Base-by-base conservation (phyloP, 768 basidiomycete species). In the Serendipita sp. region DNA sequence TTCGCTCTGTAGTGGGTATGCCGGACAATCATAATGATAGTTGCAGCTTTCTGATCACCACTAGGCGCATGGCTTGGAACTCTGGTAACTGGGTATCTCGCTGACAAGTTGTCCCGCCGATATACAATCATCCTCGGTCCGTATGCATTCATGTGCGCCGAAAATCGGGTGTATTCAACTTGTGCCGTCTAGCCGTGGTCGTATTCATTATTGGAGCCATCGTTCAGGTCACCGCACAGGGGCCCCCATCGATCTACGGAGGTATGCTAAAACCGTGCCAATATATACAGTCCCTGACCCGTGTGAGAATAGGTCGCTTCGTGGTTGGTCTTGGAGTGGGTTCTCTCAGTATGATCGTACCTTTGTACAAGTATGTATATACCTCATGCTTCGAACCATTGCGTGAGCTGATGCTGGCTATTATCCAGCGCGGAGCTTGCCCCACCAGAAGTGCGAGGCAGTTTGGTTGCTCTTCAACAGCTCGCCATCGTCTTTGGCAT, bases 311-410 rank as follows among this genome's bases (percentile, higher is more conserved):
- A 74, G 78, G 87, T 63, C 83, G 88, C 32, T 89, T 88, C 68
- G 74, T 90, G 63, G 88, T 86, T 62, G 89, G 89, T 79, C 74
- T 89, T 51, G 89, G 87, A 58, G 86, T 91, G 16, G 89, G 89
- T 10, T 86, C 87, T 2, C 75, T 90, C 23, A 86, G 85, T 69
- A 89, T 89, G 86, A 80, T 81, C n/a, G 88, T 91, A 10, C 89
- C 89, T 0, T 77, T 90, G 44, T 89, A 87, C 78, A 89, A 89
- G 64, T 62, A 52, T 18, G 63, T 48, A 35, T 41, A 23, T 65
- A 13, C 23, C 23, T 54, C 68, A 63, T 65, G 38, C 46, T 44
- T 16, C n/a, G 8, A 51, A n/a, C 1, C n/a, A 5, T 41, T 13
- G 7, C 41, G 13, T 41, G 41, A 41, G 41, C 1, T 8, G n/a